Conservation (phyloP, 1,139 yeast species). For the Saccharomycopsis phalli region DNA sequence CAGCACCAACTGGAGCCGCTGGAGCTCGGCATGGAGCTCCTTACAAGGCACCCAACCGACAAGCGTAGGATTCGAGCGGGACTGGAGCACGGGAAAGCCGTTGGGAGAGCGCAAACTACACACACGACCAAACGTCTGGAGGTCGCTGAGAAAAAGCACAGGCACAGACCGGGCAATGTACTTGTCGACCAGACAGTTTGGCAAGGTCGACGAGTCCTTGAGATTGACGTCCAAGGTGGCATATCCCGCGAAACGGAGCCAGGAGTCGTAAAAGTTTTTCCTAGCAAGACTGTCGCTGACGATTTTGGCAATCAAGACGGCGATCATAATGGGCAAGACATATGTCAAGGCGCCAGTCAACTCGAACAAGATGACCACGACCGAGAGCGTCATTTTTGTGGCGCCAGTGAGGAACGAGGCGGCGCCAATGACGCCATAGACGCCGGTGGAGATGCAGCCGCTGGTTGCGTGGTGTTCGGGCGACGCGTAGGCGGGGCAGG, state of each 20-base stretch:
- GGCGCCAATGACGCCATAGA: conserved; percentile 83
- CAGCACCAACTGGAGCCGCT: conserved; percentile 13
- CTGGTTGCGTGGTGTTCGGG: conserved; percentile 18
- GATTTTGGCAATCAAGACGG: conserved; percentile 41
- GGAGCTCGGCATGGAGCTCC: conserved; percentile 29
- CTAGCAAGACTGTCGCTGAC: conserved; percentile 34
- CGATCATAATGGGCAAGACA: conserved; percentile 73
- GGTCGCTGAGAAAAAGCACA: conserved; percentile 23
- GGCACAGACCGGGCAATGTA: too few species aligned
- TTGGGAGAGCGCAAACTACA: conserved; percentile 21
- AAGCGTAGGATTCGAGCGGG: conserved; percentile 25
- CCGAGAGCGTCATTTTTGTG: conserved; percentile 76
- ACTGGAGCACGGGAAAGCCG: conserved; percentile 36
- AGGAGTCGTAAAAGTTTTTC: conserved; percentile 34
- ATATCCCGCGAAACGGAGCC: conserved; percentile 30
- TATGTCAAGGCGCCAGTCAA: conserved; percentile 77
- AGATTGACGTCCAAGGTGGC: conserved; percentile 11
- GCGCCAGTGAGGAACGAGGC: conserved; percentile 85
- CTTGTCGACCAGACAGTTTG: too few species aligned
- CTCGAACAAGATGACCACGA: conserved; percentile 82
- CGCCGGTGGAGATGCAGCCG: conserved; percentile 68
- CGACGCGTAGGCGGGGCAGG: conserved; percentile 4
- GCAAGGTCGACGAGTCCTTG: conserved; percentile 10
- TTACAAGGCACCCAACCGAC: conserved; percentile 35
- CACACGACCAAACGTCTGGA: conserved; percentile 13